Base-by-base conservation (phyloP, 1,284 basidiomycete genomes). In the Cerrena zonata region DNA sequence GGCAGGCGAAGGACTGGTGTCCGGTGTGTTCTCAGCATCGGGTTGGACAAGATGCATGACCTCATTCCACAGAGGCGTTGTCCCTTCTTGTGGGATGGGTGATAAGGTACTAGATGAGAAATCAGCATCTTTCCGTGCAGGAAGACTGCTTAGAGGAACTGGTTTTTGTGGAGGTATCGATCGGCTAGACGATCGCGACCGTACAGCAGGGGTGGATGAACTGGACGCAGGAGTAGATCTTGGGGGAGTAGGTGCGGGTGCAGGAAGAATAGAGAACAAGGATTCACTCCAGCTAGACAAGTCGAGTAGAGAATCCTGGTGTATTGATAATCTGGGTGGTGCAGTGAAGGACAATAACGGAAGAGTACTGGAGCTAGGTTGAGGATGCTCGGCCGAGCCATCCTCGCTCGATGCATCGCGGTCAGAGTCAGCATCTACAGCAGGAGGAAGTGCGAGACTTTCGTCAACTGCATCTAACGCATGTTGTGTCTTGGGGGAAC, bases 221-320 rank as follows among this genome's bases (percentile, higher is more conserved):
- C 19, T 3, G 4, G 7, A 22, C 4, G 41, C 21, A 5, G 41
- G 13, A 4, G 41, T 22, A 42, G 39, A 41, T 43, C 13, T 22
- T n/a, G 41, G n/a, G 11, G 40, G 40, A n/a, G 27, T 27, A 3
- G 44, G 22, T 45, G 30, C 30, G 15, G 15, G 7, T 7, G 30
- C 7, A 2, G 65, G 65, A 24, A 66, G 60, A 10, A 61, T 61
- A 3, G 65, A 66, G 26, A 66, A 61, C 10, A 66, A 52, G 5
- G 61, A 60, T 48, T 64, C 65, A 3, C 63, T 59, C 63, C 65
- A 66, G 23, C 57, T 61, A 2, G 62, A 59, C 21, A 66, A 53
- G 43, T 66, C 65, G 22, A 53, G 50, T 10, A 57, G 45, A 2
- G 50, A 48, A 43, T 66, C 65, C 50, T 62, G 60, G 37, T 62